Conservation (phyloP, 108 stramenopile species). For the Ochromonas danica region DNA sequence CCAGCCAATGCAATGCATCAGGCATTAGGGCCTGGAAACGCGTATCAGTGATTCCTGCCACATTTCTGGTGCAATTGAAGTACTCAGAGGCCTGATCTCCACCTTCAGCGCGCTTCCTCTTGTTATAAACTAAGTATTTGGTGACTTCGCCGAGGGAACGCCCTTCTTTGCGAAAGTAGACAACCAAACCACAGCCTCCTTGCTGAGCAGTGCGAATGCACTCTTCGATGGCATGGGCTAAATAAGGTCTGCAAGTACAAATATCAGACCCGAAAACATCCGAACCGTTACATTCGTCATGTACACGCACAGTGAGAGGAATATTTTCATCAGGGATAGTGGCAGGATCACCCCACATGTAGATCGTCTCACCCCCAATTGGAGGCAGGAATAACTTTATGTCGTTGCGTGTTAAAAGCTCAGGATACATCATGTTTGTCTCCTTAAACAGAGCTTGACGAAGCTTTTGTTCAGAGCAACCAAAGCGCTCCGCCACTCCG, state of each 20-base stretch:
- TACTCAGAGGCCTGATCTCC: conserved; percentile 90
- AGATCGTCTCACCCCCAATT: conserved; percentile 96
- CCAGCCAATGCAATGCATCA: conserved; percentile 82
- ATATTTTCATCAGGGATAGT: conserved; percentile 96
- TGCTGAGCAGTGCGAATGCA: conserved; percentile 90
- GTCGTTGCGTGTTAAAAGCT: conserved; percentile 92
- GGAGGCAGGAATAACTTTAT: conserved; percentile 97
- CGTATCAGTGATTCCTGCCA: conserved; percentile 69
- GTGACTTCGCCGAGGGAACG: conserved; percentile 91
- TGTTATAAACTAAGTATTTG: conserved; percentile 99
- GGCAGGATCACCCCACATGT: conserved; percentile 96
- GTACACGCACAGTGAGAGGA: conserved; percentile 88
- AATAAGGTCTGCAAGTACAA: conserved; percentile 91
- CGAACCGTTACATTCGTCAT: conserved; percentile 98
- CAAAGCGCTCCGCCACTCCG: conserved; percentile 92
- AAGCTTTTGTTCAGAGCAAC: conserved; percentile 77
- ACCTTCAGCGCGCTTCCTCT: conserved; percentile 92
- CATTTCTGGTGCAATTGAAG: conserved; percentile 94
- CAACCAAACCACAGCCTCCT: conserved; percentile 90
- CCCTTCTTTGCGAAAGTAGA: conserved; percentile 98
- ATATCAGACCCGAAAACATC: conserved; percentile 98
- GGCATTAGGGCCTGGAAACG: conserved; percentile 98
- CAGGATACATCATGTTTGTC: conserved; percentile 99
- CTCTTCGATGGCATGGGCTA: conserved; percentile 99
- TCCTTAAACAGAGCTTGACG: conserved; percentile 92